Base-by-base conservation (phyloP, 768 basidiomycete species). In the Boletus rubroflammeus region DNA sequence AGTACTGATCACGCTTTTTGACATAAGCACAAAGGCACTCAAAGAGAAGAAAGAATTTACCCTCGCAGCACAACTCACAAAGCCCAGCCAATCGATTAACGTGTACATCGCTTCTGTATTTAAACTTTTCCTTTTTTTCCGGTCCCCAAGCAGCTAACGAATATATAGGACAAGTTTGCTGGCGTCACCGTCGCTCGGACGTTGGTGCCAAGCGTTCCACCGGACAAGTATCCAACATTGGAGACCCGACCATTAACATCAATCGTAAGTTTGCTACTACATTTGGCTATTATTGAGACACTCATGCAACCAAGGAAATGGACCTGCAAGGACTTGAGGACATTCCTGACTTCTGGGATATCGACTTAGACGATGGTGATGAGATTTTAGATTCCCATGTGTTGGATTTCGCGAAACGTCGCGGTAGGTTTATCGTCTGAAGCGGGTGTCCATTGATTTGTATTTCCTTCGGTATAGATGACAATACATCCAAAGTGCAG, bases 171-270 rank as follows among this genome's bases (percentile, higher is more conserved):
- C 71, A 79, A 77, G 31, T 73, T 85, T 25, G 91, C 90, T 23
- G 93, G 93, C 6, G 72, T 87, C 9, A 72, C 78, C 1, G 71
- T 82, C 11, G 71, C 75, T 7, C 66, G 75, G 32, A 72, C 75
- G 1, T 85, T 86, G 64, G 84, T 80, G 62, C 88, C 89, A 15
- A 70, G 70, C 14, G 56, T 92, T 40, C 57, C 76, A 13, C 63
- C 80, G 10, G 72, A 66, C 28, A 76, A 81, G 55, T 93, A 82
- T 68, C 90, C 88, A 3, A 81, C 79, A n/a, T 64, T 77, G 52
- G 74, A 87, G 61, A 93, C 91, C 17, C 81, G 86, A 19, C 90
- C 90, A n/a, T 70, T 78, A 55, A 81, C 78, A 31, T 74, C 81
- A 2, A 62, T 80, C 59, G 88, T 88, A 65, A 44, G 74, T 61